Conservation (phyloP, 257 asterid species). For the Capsicum pubescens region DNA sequence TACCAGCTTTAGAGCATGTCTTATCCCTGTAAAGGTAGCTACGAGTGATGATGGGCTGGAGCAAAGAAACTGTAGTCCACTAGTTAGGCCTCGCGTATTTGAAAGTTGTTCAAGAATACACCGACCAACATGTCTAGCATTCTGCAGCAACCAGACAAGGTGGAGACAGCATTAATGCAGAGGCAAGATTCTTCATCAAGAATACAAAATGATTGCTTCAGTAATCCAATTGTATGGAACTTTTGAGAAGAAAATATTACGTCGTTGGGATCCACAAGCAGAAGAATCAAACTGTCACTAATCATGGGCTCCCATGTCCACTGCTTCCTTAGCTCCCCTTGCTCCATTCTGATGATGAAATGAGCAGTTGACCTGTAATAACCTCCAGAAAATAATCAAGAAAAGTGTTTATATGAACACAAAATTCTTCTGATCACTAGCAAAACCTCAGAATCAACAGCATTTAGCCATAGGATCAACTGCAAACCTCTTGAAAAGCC, state of each 20-base stretch:
- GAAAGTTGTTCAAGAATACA: slow-evolving; percentile 88
- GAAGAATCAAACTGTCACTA: slow-evolving; percentile 84
- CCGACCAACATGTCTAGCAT: slow-evolving; percentile 79
- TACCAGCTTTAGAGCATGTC: slow-evolving; percentile 93
- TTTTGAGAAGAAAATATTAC: slow-evolving; percentile 45
- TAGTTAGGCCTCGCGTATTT: slow-evolving; percentile 70
- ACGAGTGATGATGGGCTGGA: slow-evolving; percentile 66
- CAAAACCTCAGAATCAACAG: slow-evolving; percentile 4
- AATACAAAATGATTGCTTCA: slow-evolving; percentile 16
- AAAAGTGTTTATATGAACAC: slow-evolving; percentile 13
- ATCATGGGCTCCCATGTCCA: slow-evolving; percentile 97
- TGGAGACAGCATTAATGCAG: slow-evolving; percentile 24
- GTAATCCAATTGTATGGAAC: neutral
- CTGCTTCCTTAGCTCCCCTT: slow-evolving; percentile 70
- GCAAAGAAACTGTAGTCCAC: slow-evolving; percentile 88
- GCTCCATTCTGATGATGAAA: slow-evolving; percentile 75
- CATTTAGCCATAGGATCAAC: slow-evolving; percentile 32
- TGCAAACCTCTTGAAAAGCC: slow-evolving; percentile 84
- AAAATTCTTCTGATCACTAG: neutral
- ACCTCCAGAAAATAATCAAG: slow-evolving; percentile 33
- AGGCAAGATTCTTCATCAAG: neutral
- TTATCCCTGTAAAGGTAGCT: slow-evolving; percentile 70
- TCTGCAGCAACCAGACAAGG: slow-evolving; percentile 60
- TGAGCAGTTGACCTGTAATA: slow-evolving; percentile 75
- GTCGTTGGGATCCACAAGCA: slow-evolving; percentile 92